Base-by-base conservation (phyloP, 495 filamentous ascomycete genomes). In the Geopyxis carbonaria region DNA sequence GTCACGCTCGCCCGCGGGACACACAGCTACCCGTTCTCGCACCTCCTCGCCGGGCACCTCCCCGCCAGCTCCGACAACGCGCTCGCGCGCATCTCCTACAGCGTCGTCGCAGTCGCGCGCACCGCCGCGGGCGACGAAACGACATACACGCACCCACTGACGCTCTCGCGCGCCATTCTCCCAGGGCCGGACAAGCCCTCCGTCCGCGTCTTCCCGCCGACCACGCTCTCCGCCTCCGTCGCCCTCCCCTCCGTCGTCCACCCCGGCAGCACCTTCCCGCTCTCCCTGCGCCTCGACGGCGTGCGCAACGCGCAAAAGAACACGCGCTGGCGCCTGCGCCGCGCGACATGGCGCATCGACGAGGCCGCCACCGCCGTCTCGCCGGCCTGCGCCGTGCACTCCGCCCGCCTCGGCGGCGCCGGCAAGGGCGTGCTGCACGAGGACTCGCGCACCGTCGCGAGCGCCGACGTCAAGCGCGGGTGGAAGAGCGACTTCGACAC, bases 401-500 rank as follows among this genome's bases (percentile, higher is more conserved):
- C 66, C 18, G 67, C 73, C 48, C 83, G 80, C 58, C 61, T 81
- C 20, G 76, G 76, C 23, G 73, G 73, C 22, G 44, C 46, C 5
- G 69, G 65, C 39, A 95, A 92, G 57, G 84, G 85, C 23, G 59
- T 83, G 16, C 59, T 76, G 31, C 81, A 93, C 50, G 69, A 80
- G 27, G 79, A 93, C 42, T 69, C 69, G 4, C 75, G 78, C 22
- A 70, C 75, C 40, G 72, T 95, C 46, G 82, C 73, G 19, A 64
- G 65, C 42, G 76, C 75, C 2, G 82, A 87, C 48, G 55, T 87
- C 48, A 82, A 80, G 60, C 65, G 51, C 3, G 87, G 87, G n/a
- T 99, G 89, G 89, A 99, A 99, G 61, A 74, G 76, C n/a, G 85
- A 93, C 58, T 95, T 83, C 55, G 68, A 67, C 22, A 65, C 63